Evolutionary conservation across 164 flowering plant genomes (phyloP), one percentile per base, ranked within the genome.

Genomic region (Berberis thunbergii): DNA sequence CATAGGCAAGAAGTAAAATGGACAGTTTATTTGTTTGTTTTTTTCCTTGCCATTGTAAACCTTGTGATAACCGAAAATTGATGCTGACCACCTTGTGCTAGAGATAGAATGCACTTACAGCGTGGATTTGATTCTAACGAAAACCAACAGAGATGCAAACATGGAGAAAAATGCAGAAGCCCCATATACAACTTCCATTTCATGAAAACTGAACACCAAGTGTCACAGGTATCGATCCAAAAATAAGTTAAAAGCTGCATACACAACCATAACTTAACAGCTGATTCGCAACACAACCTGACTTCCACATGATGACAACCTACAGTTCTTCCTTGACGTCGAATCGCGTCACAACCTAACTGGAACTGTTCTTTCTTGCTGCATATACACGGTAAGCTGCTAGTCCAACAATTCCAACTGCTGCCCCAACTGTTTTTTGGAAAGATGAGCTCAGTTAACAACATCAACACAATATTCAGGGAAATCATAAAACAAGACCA

Each of bases 331-430:
- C 26, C 26, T 26, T 26, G 26, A 26, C 26, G 26, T 0, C 26
- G 26, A 26, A 26, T 26, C 26, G 26, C 26, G 0, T 0, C 26
- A 26, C 26, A 26, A 26, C 43, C 65, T 72, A 87, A 59, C 84
- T 65, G 3, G 94, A 87, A 12, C 76, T 1, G 56, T 69, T 86
- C 73, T 74, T 90, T 70, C 94, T 76, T 58, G 97, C 80, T 10
- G 87, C 82, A 65, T 93, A 93, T 41, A 85, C 89, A 45, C 94
- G 89, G 66, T 93, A 93, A 59, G 89, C 92, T 38, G 97, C 96
- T 73, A 90, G 69, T 60, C 97, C 97, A 55, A 79, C 89, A 56
- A 93, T 66, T 1, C 81, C 83, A 3, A 87, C 95, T 2, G 92
- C 96, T 46, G 96, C 98, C 64, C 94, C 98, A 77, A 86, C 97